Percentiles rank a stretch among this genome's conserved stretches.
These are phyloP conservation scores for Pyronema domesticum DNA, from an alignment of 495 filamentous ascomycete genomes.

Conservation along the genomic window DNA sequence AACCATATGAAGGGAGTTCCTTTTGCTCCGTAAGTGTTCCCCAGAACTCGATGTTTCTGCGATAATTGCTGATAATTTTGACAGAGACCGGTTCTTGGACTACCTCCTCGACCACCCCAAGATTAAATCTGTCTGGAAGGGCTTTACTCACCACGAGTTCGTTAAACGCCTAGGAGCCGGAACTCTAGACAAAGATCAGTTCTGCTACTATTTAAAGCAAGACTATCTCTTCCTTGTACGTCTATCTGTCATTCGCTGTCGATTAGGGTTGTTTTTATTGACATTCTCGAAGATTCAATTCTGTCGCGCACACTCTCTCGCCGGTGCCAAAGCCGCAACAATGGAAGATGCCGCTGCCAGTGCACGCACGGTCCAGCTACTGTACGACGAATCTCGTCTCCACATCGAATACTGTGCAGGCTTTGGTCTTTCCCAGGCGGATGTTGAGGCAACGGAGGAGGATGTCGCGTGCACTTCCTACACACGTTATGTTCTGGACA, in stretches of 20 bases:
- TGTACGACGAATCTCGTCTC: constrained; percentile 59
- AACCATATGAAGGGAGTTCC: constrained; percentile 91
- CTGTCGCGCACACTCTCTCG: constrained; percentile 64
- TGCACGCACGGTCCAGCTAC: constrained; percentile 52
- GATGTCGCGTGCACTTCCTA: constrained; percentile 50
- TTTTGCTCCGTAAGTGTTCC: constrained; percentile 52
- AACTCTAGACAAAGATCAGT: constrained; percentile 49
- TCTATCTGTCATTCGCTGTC: background rate
- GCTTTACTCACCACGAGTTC: constrained; percentile 63
- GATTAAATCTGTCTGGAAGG: constrained; percentile 50
- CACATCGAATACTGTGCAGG: constrained; percentile 63
- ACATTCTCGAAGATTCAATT: constrained; percentile 51
- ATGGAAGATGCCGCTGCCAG: constrained; percentile 62
- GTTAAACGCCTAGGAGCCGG: constrained; percentile 58
- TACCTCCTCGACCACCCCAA: constrained; percentile 63
- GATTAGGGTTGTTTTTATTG: background rate
- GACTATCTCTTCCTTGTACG: constrained; percentile 74
- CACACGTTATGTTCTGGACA: constrained; percentile 61
- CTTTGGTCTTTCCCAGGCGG: constrained; percentile 59
- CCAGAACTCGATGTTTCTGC: background rate
- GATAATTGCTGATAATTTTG: background rate
- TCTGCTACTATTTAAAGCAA: constrained; percentile 74
- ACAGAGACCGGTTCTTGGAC: constrained; percentile 64
- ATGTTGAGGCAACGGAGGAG: constrained; percentile 57
- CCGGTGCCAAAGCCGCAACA: constrained; percentile 58